phyloP scores from a whole-genome alignment of 352 stramenopile genomes.

The Elongisporangium anandrum region DNA sequence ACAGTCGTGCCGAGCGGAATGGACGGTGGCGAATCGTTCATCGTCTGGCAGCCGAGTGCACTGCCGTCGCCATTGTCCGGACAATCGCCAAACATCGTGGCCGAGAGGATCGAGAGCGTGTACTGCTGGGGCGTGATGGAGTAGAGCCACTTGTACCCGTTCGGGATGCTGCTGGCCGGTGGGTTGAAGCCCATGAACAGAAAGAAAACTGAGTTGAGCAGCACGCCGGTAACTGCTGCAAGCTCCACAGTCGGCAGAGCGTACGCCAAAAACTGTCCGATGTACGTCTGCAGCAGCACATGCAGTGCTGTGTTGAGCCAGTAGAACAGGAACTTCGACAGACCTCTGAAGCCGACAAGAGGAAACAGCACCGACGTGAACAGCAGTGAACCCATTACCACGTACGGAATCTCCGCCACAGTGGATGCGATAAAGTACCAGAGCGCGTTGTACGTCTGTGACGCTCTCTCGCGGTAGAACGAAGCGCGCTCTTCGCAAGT shows the following conservation, averaged over 20 bases:
- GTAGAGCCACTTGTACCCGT: constrained; percentile 45
- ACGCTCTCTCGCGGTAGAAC: constrained; percentile 54
- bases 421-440: constrained; percentile 64
- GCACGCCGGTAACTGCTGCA: constrained; percentile 19
- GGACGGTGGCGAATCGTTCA: constrained; percentile 18
- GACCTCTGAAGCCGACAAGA: constrained; percentile 20
- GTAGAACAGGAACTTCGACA: constrained; percentile 25
- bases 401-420: constrained; percentile 63
- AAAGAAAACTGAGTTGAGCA: constrained; percentile 54
- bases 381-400: constrained; percentile 17
- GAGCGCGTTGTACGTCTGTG: constrained; percentile 69
- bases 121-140: constrained; percentile 28
- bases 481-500: constrained; percentile 83
- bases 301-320: constrained; percentile 32
- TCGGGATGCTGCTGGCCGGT: constrained; percentile 28
- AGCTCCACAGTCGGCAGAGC: constrained; percentile 30
- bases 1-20: constrained; percentile 20
- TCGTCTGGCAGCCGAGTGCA: constrained; percentile 20
- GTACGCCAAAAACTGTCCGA: constrained; percentile 28
- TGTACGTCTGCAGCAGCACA: constrained; percentile 32
- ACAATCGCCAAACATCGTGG: constrained; percentile 21
- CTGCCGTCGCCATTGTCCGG: constrained; percentile 11
- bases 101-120: constrained; percentile 17
- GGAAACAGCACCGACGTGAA: constrained; percentile 30
- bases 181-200: constrained; percentile 63